These are phyloP conservation scores for Phytopythium boreale DNA, from an alignment of 352 stramenopile species.

Conservation along the genomic window DNA sequence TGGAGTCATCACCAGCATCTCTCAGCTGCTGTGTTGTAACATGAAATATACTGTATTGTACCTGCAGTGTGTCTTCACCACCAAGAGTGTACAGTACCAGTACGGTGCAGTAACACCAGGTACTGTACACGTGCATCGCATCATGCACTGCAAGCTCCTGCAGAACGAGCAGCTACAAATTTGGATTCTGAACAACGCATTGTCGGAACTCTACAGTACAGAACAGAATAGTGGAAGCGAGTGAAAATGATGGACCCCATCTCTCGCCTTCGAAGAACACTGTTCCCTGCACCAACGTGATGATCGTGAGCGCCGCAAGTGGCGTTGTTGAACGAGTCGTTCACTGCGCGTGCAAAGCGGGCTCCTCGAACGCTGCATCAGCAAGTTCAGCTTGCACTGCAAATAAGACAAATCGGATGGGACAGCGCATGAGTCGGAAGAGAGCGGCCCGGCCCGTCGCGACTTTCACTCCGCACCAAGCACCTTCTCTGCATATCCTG, in stretches of 20 bases:
- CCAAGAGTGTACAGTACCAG: too few relatives aligned
- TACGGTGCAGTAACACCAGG: too few relatives aligned
- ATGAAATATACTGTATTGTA: too few relatives aligned
- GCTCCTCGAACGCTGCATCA: background rate
- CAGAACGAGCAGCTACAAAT: too few relatives aligned
- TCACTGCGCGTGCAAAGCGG: background rate
- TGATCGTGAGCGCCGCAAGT: background rate
- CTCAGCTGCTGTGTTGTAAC: too few relatives aligned
- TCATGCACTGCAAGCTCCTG: too few relatives aligned
- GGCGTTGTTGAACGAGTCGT: too few relatives aligned
- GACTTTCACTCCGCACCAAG: background rate
- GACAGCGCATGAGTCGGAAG: background rate
- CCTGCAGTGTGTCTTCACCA: too few relatives aligned
- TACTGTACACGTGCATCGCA: too few relatives aligned
- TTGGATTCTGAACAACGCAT: background rate
- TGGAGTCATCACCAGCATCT: too few relatives aligned
- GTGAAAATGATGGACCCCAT: background rate
- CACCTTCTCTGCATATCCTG: too few relatives aligned
- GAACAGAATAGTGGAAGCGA: background rate
- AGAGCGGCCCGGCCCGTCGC: background rate
- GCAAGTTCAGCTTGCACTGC: too few relatives aligned
- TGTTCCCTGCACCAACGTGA: background rate
- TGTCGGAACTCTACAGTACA: background rate
- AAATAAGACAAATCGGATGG: background rate
- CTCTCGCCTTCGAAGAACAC: background rate